Evolutionary conservation across 2,329 filamentous ascomycete species (phyloP).

Genomic region (Talaromyces funiculosus): DNA sequence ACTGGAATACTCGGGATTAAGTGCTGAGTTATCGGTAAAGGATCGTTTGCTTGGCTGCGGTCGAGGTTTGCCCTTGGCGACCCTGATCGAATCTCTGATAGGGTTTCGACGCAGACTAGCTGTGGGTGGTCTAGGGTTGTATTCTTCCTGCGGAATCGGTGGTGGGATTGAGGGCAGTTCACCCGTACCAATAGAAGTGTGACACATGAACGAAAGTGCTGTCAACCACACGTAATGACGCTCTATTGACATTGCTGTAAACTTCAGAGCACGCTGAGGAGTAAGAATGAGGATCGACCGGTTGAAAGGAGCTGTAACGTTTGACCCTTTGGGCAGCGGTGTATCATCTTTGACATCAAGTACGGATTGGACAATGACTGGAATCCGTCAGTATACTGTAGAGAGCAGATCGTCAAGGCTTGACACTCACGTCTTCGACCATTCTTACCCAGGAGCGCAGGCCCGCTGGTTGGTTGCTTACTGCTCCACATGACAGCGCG

Average conservation of each 20-base stretch:
- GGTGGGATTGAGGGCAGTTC: slow-evolving; percentile 59
- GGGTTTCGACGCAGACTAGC: slow-evolving; percentile 49
- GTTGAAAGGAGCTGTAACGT: slow-evolving; percentile 61
- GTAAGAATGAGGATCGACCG: slow-evolving; percentile 93
- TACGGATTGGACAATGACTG: slow-evolving; percentile 92
- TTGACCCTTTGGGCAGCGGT: slow-evolving; percentile 66
- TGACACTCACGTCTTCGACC: slow-evolving; percentile 79
- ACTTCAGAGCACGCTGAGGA: slow-evolving; percentile 87
- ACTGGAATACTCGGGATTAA: slow-evolving; percentile 30
- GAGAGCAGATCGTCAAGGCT: background rate
- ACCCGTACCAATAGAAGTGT: slow-evolving; percentile 75
- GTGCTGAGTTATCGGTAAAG: slow-evolving; percentile 28
- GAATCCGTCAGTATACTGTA: background rate
- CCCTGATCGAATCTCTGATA: slow-evolving; percentile 82
- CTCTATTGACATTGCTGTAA: slow-evolving; percentile 76
- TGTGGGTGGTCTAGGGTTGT: slow-evolving; percentile 40
- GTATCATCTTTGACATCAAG: slow-evolving; percentile 96
- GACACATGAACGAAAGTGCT: slow-evolving; percentile 87
- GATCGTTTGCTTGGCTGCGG: slow-evolving; percentile 37
- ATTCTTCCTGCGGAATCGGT: slow-evolving; percentile 44
- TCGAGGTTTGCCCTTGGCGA: slow-evolving; percentile 68
- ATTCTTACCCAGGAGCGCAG: slow-evolving; percentile 85
- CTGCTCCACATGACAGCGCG: slow-evolving; percentile 95
- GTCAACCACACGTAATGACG: slow-evolving; percentile 94
- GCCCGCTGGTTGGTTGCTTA: slow-evolving; percentile 86